Conservation (phyloP, 352 stramenopile species). For the Globisporangium acanthophoron region DNA sequence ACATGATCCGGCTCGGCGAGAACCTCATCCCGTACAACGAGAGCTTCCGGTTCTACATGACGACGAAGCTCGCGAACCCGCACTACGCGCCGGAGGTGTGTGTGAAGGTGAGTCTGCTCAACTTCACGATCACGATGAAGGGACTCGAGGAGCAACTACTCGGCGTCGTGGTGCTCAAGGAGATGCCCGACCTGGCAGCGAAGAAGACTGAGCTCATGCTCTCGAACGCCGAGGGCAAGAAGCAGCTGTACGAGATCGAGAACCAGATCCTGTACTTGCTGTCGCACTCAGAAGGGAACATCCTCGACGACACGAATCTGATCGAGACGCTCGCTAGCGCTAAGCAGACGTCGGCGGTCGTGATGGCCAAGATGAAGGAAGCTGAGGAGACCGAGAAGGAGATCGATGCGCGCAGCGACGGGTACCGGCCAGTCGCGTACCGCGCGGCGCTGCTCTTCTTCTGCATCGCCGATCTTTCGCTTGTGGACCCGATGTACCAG, state of each 20-base stretch:
- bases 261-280: constrained; percentile 91
- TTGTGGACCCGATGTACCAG: constrained; percentile 90
- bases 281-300: constrained; percentile 89
- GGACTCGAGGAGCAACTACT: constrained; percentile 90
- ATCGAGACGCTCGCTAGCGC: constrained; percentile 87
- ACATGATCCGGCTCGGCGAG: constrained; percentile 90
- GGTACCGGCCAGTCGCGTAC: constrained; percentile 86
- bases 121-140: constrained; percentile 92
- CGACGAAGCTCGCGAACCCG: constrained; percentile 90
- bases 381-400: constrained; percentile 89
- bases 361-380: constrained; percentile 89
- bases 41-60: constrained; percentile 90
- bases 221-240: constrained; percentile 85
- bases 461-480: constrained; percentile 83
- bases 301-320: constrained; percentile 90
- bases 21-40: constrained; percentile 92
- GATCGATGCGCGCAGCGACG: constrained; percentile 83
- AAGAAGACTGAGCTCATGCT: constrained; percentile 91
- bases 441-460: constrained; percentile 89
- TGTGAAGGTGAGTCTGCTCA: constrained; percentile 90
- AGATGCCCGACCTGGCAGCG: constrained; percentile 85
- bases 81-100: constrained; percentile 90
- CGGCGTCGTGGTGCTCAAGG: constrained; percentile 84
- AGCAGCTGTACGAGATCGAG: constrained; percentile 89
- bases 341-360: constrained; percentile 74